Evolutionary conservation across 352 stramenopile species (phyloP), one percentile per base, ranked within the genome.

Genomic region (Phytophthora cryptogea): DNA sequence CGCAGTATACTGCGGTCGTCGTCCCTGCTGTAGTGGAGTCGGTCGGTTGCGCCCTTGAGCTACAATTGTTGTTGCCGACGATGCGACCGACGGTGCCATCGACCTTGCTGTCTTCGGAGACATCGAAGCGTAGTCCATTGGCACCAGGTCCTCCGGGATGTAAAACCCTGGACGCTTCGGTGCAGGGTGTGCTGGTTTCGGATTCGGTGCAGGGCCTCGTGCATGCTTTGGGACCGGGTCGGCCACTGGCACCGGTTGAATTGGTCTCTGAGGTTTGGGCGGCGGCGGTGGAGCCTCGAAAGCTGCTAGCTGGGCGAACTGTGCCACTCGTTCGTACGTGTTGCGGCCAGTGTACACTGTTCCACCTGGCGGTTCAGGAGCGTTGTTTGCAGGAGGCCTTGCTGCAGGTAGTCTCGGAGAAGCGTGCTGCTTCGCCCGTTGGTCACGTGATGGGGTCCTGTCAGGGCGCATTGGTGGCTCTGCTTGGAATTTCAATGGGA

Each of bases 51-150:
- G 61, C 37, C 66, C 66, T 42, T 56, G 54, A 17, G 55, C 62
- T 16, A 64, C 52, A 4, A 74, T 48, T 16, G 66, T 74, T 10
- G 61, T 61, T 36, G 61, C 61, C 8, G 54, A 60, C 16, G 66
- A 74, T 32, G 66, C 66, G n/a, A 74, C 42, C 2, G 66, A 75
- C 36, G 56, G 62, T 17, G 57, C 62, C 8, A 68, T 28, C 16
- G 66, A 75, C n/a, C 53, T 55, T 4, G 66, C 54, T 17, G 65
- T 73, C 59, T 70, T 66, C 2, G 66, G 62, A 5, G 66, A 71
- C 35, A 70, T 13, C 59, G 64, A 68, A 17, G 68, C 51, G 32
- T 68, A 69, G 36, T 75, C 54, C 48, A 48, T 39, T 30, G 55
- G 33, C 16, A 35, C 31, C 10, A 44, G 32, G 17, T 40, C 44